Evolutionary conservation across 192 early-diverging fungal genomes (phyloP).

Genomic region (Mortierella alpina): DNA sequence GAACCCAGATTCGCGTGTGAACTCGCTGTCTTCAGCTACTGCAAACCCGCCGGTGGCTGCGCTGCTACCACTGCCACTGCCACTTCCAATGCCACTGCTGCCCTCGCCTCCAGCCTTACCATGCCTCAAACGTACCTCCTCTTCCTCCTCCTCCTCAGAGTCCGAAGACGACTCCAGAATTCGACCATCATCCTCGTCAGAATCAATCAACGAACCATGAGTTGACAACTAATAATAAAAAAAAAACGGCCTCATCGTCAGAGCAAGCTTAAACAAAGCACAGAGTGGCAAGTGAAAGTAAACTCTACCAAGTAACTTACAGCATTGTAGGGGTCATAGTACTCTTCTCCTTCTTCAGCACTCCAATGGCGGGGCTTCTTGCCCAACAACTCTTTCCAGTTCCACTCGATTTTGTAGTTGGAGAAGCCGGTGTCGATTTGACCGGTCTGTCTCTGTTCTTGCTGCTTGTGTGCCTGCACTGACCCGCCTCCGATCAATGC

Average conservation of each 20-base stretch:
- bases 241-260: too few relatives aligned
- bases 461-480: neutral
- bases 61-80: neutral
- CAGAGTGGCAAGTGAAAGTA: neutral
- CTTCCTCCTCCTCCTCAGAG: slow-evolving; percentile 34
- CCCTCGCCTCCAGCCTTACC: slow-evolving; percentile 8
- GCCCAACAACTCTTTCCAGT: slow-evolving; percentile 51
- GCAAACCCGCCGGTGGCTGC: slow-evolving; percentile 11
- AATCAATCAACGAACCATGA: slow-evolving; percentile 36
- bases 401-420: slow-evolving; percentile 52
- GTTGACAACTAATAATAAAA: slow-evolving; percentile 29
- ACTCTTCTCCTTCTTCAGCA: slow-evolving; percentile 41
- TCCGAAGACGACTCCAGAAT: slow-evolving; percentile 47
- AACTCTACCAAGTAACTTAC: slow-evolving; percentile 13
- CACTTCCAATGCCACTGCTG: neutral
- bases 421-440: slow-evolving; percentile 35
- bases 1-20: slow-evolving; percentile 39
- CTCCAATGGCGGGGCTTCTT: slow-evolving; percentile 52
- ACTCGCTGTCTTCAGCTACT: slow-evolving; percentile 22
- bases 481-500: neutral
- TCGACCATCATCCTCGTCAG: slow-evolving; percentile 37
- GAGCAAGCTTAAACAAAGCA: neutral
- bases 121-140: slow-evolving; percentile 2
- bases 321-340: slow-evolving; percentile 51
- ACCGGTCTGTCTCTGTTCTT: slow-evolving; percentile 5